Base-by-base conservation (phyloP, 352 stramenopile genomes). In the Aphanomyces cochlioides region DNA sequence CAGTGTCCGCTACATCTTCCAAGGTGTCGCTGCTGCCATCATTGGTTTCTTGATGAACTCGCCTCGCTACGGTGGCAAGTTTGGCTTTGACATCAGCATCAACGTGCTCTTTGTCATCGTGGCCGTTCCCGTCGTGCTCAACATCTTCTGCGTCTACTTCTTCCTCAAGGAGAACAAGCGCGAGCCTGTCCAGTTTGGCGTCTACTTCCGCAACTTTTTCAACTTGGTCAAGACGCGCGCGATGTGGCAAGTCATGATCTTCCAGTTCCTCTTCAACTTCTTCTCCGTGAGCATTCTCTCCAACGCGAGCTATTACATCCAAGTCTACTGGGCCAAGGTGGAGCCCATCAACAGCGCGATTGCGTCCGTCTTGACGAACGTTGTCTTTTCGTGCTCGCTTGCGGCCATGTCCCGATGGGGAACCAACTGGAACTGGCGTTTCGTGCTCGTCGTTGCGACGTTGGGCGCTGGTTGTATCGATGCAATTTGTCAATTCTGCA, bases 301-400 rank as follows among this genome's bases (percentile, higher is more conserved):
- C 28, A 86, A 78, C 50, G 78, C 82, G 5, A 85, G 88, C 40
- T 80, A 83, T 38, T 73, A 87, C 59, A 80, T 86, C 19, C 86
- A 83, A 78, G 69, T 90, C 10, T 63, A 87, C 60, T 87, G 80
- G 34, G 83, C 74, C 28, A 45, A 76, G 1, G 79, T 83, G 15
- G 74, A 90, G 28, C 12, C n/a, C 5, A 13, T 63, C 56, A 63
- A 63, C 56, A 45, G 10, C 7, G n/a, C 56, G 15, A 13, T 63
- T 37, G n/a, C n/a, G 28, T 17, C 7, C 21, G 43, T 43, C 56
- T 13, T 63, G 10, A 13, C 7, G 28, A 40, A 34, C 15, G 2
- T 39, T n/a, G 6, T 63, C 56, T 39, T 43, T 13, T 28, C 56
- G 21, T 17, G 5, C 7, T 28, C 28, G 7, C 12, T 89, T 5